Percentiles rank a stretch among this genome's conserved stretches.
Evolutionary conservation across 805 yeast species (phyloP).

Genomic region (Lachancea sp.): DNA sequence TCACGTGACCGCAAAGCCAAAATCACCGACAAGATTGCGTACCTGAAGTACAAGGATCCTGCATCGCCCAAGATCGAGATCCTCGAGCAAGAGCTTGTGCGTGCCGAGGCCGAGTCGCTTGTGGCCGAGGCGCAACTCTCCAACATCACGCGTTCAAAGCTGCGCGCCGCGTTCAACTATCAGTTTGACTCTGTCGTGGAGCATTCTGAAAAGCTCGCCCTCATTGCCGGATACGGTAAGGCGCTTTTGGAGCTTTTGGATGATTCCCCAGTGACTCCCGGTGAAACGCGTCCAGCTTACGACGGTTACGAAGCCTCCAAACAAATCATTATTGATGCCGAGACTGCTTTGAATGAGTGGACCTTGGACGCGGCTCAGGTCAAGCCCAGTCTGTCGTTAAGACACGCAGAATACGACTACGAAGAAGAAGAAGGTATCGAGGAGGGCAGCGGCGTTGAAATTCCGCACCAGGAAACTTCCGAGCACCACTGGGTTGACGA

Average conservation of each 20-base stretch:
- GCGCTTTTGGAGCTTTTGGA: conserved; percentile 77
- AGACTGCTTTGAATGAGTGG: conserved; percentile 77
- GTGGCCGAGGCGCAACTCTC: conserved; percentile 91
- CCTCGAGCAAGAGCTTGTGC: conserved; percentile 80
- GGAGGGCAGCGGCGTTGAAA: conserved; percentile 37
- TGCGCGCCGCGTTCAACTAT: conserved; percentile 76
- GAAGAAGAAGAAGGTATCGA: conserved; percentile 45
- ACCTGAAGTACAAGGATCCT: conserved; percentile 79
- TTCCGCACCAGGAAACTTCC: conserved; percentile 8
- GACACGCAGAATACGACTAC: conserved; percentile 51
- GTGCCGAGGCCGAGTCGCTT: conserved; percentile 87
- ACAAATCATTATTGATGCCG: conserved; percentile 82
- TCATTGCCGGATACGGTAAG: conserved; percentile 87
- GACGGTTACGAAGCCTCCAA: conserved; percentile 86
- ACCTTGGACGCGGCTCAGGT: conserved; percentile 77
- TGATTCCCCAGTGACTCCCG: conserved; percentile 82
- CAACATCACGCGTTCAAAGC: conserved; percentile 80
- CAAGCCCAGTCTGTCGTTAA: conserved; percentile 70
- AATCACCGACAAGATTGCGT: conserved; percentile 79
- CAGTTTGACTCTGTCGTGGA: conserved; percentile 83
- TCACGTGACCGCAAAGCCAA: conserved; percentile 80
- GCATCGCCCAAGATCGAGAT: conserved; percentile 72
- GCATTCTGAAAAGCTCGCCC: conserved; percentile 76
- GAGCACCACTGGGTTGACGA: conserved; percentile 14
- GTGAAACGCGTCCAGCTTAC: conserved; percentile 85